Evolutionary conservation across 2,329 filamentous ascomycete genomes (phyloP).

Genomic region (Alternaria infectoria): DNA sequence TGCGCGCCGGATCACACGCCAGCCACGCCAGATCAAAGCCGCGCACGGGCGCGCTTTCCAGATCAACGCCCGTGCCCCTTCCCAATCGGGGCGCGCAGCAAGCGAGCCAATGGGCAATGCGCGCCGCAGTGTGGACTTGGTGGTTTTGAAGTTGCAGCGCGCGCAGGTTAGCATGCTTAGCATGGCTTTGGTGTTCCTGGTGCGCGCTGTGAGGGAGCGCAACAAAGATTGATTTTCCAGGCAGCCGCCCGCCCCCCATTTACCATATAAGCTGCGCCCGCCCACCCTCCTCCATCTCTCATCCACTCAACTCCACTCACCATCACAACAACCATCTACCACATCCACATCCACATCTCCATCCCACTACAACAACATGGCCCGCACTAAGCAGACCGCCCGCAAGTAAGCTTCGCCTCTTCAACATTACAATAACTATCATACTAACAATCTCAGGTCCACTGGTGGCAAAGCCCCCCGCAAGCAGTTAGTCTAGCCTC

Average conservation of each 20-base stretch:
- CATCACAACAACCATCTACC: constrained; percentile 24
- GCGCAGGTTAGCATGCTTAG: constrained; percentile 29
- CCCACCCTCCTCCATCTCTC: constrained; percentile 43
- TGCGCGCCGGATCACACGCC: constrained; percentile 34
- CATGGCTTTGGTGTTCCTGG: constrained; percentile 30
- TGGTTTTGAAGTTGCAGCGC: constrained; percentile 28
- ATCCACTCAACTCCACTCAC: constrained; percentile 44
- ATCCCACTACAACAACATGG: constrained; percentile 50
- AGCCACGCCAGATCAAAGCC: constrained; percentile 38
- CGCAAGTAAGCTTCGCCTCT: constrained; percentile 30
- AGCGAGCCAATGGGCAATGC: constrained; percentile 33
- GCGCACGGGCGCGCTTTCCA: constrained; percentile 38
- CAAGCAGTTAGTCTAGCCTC: constrained; percentile 68
- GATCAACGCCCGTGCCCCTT: constrained; percentile 43
- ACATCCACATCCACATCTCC: constrained; percentile 25
- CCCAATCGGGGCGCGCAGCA: constrained; percentile 25
- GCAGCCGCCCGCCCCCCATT: constrained; percentile 40
- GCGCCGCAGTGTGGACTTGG: constrained; percentile 16
- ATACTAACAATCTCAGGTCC: constrained; percentile 62
- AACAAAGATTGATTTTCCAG: constrained; percentile 44
- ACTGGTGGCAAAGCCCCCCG: constrained; percentile 75
- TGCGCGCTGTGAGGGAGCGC: constrained; percentile 32
- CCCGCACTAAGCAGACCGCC: constrained; percentile 63
- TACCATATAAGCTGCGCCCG: constrained; percentile 49
- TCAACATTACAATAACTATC: constrained; percentile 1